These are phyloP conservation scores for Odonthalia washingtoniensis DNA, from an alignment of 31 red algal genomes.

Conservation along the genomic window DNA sequence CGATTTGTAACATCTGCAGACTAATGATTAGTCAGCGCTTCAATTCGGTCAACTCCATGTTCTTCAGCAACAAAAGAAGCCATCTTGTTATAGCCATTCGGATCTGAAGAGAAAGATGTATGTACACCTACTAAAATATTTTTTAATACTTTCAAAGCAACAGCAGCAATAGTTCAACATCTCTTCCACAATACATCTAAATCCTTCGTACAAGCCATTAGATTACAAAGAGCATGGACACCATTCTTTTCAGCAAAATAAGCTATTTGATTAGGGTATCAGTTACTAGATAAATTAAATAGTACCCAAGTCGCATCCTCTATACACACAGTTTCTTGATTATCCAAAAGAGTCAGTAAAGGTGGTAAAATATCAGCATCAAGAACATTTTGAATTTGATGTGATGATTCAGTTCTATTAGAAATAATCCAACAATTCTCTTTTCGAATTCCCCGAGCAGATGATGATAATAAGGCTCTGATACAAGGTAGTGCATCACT, in stretches of 20 bases:
- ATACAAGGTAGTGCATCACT: conserved; percentile 92
- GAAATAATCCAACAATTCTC: conserved; percentile 99
- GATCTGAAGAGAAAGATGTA: conserved; percentile 46
- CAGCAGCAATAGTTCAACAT: no score
- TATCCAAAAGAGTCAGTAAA: conserved; percentile 77
- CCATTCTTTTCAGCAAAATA: conserved; percentile 83
- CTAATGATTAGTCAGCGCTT: conserved; percentile 75
- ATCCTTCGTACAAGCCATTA: conserved; percentile 91
- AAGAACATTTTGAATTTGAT: conserved; percentile 94
- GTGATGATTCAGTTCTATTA: conserved; percentile 98
- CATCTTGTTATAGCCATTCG: conserved; percentile 78
- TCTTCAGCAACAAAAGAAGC: conserved; percentile 84
- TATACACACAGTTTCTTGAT: conserved; percentile 85
- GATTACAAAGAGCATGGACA: conserved; percentile 83
- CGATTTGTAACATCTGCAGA: conserved; percentile 81
- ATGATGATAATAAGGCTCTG: conserved; percentile 76
- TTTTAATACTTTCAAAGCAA: conserved; percentile 88
- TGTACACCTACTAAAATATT: conserved; percentile 91
- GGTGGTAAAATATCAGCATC: conserved; percentile 93
- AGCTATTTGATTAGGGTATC: no score
- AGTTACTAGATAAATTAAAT: no score
- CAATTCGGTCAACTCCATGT: conserved; percentile 95
- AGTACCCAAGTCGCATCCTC: no score
- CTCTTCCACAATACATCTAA: conserved; percentile 98
- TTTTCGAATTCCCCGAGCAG: conserved; percentile 90